Evolutionary conservation across 495 filamentous ascomycete genomes (phyloP).

Genomic region (Thozetella sp.): DNA sequence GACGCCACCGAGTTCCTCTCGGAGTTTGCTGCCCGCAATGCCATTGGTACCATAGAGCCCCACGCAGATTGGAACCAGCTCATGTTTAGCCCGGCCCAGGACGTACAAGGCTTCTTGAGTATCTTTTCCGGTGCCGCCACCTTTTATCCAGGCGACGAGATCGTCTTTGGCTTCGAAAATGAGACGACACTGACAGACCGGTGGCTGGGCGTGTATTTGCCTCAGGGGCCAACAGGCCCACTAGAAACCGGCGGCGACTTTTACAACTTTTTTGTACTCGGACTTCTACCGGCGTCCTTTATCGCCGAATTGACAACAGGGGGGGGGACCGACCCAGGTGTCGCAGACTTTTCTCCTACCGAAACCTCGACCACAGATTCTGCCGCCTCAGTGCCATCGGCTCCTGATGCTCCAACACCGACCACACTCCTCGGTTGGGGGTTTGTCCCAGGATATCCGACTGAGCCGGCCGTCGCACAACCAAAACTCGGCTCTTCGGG

Average conservation of each 20-base stretch:
- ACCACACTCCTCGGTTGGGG: too few species aligned
- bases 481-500: constrained; percentile 25
- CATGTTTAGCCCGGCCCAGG: constrained; percentile 40
- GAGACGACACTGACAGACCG: constrained; percentile 23
- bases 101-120: constrained; percentile 37
- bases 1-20: constrained; percentile 38
- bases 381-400: too few species aligned
- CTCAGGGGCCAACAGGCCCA: constrained; percentile 31
- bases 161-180: constrained; percentile 41
- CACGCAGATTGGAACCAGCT: constrained; percentile 54
- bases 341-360: not conserved
- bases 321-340: constrained; percentile 5
- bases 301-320: too few species aligned
- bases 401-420: too few species aligned
- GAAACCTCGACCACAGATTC: not conserved
- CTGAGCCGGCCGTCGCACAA: constrained; percentile 28
- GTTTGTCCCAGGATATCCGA: constrained; percentile 23
- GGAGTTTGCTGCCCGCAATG: constrained; percentile 36
- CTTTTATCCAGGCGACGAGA: constrained; percentile 50
- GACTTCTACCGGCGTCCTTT: constrained; percentile 27
- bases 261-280: constrained; percentile 50
- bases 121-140: constrained; percentile 32
- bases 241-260: constrained; percentile 50
- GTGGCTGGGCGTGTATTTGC: constrained; percentile 38
- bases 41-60: constrained; percentile 40